Evolutionary conservation across 257 asterid species (phyloP), one percentile per base, ranked within the genome.

Genomic region (Schizonepeta tenuifolia): DNA sequence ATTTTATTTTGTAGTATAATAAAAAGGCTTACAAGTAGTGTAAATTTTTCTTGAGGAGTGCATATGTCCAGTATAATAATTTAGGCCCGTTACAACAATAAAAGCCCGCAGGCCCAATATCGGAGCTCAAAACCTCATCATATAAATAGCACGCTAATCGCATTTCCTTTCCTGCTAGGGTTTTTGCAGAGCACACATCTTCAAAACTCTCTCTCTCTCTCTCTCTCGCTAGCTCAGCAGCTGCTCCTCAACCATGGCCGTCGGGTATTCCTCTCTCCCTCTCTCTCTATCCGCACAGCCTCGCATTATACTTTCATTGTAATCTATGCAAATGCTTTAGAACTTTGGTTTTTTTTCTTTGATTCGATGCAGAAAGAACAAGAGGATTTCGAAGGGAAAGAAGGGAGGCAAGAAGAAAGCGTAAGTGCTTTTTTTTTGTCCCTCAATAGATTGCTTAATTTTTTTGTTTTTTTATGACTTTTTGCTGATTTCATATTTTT

Each of bases 361-460:
- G 11, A 55, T 50, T 65, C 26, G 28, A 4, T 26, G 58, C 87
- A 86, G 92, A 1, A 86, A 86, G 82, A 86, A 86, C 85, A 86
- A 87, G 88, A 77, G 90, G 77, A 84, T 87, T 77, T 87, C 90
- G 6, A 87, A 87, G 84, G 92, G 92, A 13, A 87, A 85, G 85
- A 87, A 87, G 82, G 92, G 90, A 65, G 90, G 92, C 59, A 87
- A 87, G 81, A 85, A 85, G 90, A 85, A 85, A 60, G 83, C 76
- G 90, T 86, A 75, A 81, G 90, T 77, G 13, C 10, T 15, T 5
- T 9, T 55, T 15, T 5, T n/a, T 21, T 33, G 49, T 14, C 35
- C 47, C 31, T 15, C 3, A 0, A 6, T 17, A 24, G 4, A 5
- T n/a, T 46, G 1, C 5, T 2, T 20, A 6, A 24, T 2, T 2